Evolutionary conservation across 2,329 filamentous ascomycete genomes (phyloP), one percentile per base, ranked within the genome.

Genomic region (Aspergillus felis): DNA sequence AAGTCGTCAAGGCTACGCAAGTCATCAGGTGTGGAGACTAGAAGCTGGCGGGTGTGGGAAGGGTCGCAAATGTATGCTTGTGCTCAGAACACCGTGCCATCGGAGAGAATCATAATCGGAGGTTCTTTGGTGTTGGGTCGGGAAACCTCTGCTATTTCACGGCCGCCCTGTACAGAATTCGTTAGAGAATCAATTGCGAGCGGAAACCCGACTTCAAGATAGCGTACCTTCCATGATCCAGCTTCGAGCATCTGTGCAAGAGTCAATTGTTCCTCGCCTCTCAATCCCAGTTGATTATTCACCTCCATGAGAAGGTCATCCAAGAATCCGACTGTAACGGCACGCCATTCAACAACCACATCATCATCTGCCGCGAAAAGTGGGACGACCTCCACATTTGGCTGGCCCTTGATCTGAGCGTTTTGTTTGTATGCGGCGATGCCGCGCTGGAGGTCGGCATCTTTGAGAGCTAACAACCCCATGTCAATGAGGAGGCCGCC

Each of bases 91-190:
- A 99, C 91, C 25, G 94, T 97, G 61, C 94, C 94, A 73, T 99
- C 94, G 63, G 91, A 96, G 65, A 96, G 84, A 67, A 97, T 97
- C 78, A 97, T 87, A 70, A 99, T 97, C 4, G 94, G 94, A 32
- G 93, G 91, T 73, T 96, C 91, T 78, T 94, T 96, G 53, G 94
- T 97, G 69, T 97, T 97, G 24, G 94, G 94, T 65, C 94, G 84
- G 66, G 91, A 93, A 63, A 97, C 91, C 78, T 97, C 93, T 61
- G 94, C 94, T 72, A 97, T 89, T 78, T 97, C 94, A 70, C 94
- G 87, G 58, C 94, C 94, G 67, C 93, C 93, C 92, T 86, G 62
- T 17, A 47, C 47, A 51, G 84, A 14, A 38, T 57, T 55, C 53
- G 61, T 71, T 69, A 68, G 70, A 53, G 35, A 42, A 63, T 57